Conservation (phyloP, 805 yeast genomes). For the Zygosaccharomyces siamensis region DNA sequence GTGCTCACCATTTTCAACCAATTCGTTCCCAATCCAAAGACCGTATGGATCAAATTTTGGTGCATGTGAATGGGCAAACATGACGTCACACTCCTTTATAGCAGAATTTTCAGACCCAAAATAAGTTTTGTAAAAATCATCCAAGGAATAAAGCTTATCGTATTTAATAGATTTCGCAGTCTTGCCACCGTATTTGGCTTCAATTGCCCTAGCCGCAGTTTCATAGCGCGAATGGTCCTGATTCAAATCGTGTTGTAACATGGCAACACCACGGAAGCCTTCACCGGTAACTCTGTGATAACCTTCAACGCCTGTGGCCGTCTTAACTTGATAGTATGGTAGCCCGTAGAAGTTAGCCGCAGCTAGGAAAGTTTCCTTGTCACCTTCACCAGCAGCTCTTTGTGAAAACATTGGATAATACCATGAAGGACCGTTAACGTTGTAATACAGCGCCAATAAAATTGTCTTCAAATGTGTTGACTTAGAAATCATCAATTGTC, state of each 20-base stretch:
- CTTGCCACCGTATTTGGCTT: conserved; percentile 10
- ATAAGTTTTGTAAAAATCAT: conserved; percentile 20
- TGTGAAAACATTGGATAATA: conserved; percentile 70
- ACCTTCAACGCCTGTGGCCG: conserved; percentile 39
- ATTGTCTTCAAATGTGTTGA: conserved; percentile 54
- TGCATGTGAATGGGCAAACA: conserved; percentile 39
- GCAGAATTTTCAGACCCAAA: conserved; percentile 13
- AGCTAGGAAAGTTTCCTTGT: conserved; percentile 67
- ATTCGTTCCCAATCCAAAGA: conserved; percentile 21
- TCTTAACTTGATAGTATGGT: conserved; percentile 45
- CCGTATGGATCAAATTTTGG: conserved; percentile 39
- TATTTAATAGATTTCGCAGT: conserved; percentile 10
- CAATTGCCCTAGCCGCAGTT: conserved; percentile 19
- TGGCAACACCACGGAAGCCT: conserved; percentile 60
- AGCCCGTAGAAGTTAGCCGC: conserved; percentile 49
- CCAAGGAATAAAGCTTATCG: conserved; percentile 19
- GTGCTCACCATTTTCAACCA: conserved; percentile 23
- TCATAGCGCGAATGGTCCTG: conserved; percentile 44
- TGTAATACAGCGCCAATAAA: conserved; percentile 60
- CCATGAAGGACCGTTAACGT: conserved; percentile 60
- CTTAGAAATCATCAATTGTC: conserved; percentile 65
- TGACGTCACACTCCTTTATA: conserved; percentile 18
- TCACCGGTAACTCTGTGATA: conserved; percentile 31
- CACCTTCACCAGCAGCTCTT: conserved; percentile 80
- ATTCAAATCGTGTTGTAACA: conserved; percentile 71